Base-by-base conservation (phyloP, 1,139 yeast species). In the Taphrina confusa region DNA sequence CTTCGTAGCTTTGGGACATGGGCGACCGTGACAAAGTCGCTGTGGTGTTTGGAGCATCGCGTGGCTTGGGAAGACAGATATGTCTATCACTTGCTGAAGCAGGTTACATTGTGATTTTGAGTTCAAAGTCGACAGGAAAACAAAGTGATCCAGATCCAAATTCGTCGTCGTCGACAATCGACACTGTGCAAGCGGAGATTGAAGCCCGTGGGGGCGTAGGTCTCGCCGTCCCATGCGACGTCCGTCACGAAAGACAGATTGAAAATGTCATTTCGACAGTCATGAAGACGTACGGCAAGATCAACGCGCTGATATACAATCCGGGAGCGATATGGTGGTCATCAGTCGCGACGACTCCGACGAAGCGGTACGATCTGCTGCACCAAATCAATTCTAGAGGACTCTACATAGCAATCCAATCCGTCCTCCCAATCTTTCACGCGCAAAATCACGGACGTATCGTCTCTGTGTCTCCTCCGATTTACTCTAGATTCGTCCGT, bases 261-360 rank as follows among this genome's bases (percentile, higher is more conserved):
- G 22, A 28, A 12, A 20, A 12, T 2, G 36, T 50, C 25, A 16
- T 50, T 20, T 3, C 20, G 8, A 42, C 27, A 16, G 46, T 37
- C 34, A 28, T 50, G 30, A 11, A 25, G n/a, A n/a, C 18, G 20
- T 37, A 37, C 33, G 46, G 46, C 36, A 23, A 27, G n/a, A 50
- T 50, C 22, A 34, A 50, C 16, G 56, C 30, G 3, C 3, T 40
- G 34, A 14, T 50, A 27, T 50, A 50, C 46, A 50, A 37, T 27
- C 56, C 56, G 20, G 56, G 56, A 18, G 56, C 56, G 9, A 39
- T 37, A 4, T 50, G 56, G 46, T 50, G 56, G 56, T 50, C 46
- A 3, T 9, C 56, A n/a, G 33, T 50, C 11, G 27, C 28, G 5
- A 50, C 45, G 27, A 50, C 46, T 3, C 56, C 56, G 6, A 37